Evolutionary conservation across 352 stramenopile genomes (phyloP).

Genomic region (Phytophthora sp.): DNA sequence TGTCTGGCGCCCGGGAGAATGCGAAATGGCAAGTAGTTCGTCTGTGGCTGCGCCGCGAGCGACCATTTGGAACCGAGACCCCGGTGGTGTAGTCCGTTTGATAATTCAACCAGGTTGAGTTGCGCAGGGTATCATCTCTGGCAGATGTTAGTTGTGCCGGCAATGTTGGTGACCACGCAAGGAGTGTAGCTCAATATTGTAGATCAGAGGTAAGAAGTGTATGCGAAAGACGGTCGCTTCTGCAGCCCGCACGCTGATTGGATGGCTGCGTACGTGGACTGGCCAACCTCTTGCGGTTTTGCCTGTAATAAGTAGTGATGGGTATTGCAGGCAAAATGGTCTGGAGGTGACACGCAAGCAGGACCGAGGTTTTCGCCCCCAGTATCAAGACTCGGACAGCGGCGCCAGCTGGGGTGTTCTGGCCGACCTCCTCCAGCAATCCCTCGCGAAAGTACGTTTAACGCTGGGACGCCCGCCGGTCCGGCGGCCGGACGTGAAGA

Average conservation of each 20-base stretch:
- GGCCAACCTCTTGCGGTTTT: slow-evolving; percentile 17
- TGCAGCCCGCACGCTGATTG: slow-evolving; percentile 25
- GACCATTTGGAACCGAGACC: slow-evolving; percentile 23
- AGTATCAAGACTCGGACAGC: too few species aligned
- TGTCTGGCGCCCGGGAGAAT: slow-evolving; percentile 37
- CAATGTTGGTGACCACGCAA: background rate
- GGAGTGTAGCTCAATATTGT: slow-evolving; percentile 4
- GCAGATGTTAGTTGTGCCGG: background rate
- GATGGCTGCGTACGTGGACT: slow-evolving; percentile 31
- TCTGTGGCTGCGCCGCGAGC: slow-evolving; percentile 27
- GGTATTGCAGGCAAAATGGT: slow-evolving; percentile 23
- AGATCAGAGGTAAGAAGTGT: background rate
- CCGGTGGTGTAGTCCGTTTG: background rate
- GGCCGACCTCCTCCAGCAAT: slow-evolving; percentile 5
- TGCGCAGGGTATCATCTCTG: slow-evolving; percentile 14
- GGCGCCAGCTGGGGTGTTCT: slow-evolving; percentile 10
- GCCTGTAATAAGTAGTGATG: slow-evolving; percentile 22
- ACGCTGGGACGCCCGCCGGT: background rate
- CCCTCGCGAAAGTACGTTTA: slow-evolving; percentile 23
- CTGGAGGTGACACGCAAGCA: slow-evolving; percentile 33
- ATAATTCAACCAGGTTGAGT: slow-evolving; percentile 27
- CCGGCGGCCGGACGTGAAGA: too few species aligned
- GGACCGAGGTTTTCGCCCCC: slow-evolving; percentile 1
- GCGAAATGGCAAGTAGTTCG: slow-evolving; percentile 34
- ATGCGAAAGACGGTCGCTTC: slow-evolving; percentile 1